phyloP scores from a whole-genome alignment of 148 eudicot genomes.

The Camellia sinensis region DNA sequence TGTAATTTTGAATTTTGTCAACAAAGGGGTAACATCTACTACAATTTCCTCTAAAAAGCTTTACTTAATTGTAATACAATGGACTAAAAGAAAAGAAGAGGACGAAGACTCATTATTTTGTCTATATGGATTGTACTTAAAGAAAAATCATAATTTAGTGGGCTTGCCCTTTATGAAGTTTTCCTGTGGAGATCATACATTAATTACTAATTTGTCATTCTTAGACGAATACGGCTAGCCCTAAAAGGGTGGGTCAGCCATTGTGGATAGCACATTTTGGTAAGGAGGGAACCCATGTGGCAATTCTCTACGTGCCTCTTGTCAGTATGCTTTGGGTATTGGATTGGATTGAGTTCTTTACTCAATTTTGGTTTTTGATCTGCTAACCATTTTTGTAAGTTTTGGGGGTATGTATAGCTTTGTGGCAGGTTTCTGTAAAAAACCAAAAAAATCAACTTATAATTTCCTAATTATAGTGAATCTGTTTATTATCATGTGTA shows the following conservation, averaged over 20 bases:
- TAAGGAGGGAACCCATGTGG: too few species aligned
- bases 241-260: background rate
- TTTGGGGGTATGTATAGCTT: background rate
- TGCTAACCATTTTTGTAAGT: too few species aligned
- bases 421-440: background rate
- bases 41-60: background rate
- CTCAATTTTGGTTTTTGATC: background rate
- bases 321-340: too few species aligned
- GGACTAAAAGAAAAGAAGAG: background rate
- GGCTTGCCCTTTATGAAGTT: background rate
- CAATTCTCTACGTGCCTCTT: too few species aligned
- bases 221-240: background rate
- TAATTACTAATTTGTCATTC: background rate
- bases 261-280: background rate
- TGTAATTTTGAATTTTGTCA: constrained; percentile 3
- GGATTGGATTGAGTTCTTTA: background rate
- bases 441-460: too few species aligned
- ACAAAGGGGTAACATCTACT: constrained; percentile 5
- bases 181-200: too few species aligned
- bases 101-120: background rate
- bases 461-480: background rate
- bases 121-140: too few species aligned
- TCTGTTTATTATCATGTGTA: background rate
- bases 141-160: too few species aligned
- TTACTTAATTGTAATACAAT: background rate